Evolutionary conservation across 768 basidiomycete genomes (phyloP).

Genomic region (Hebeloma cylindrosporum): DNA sequence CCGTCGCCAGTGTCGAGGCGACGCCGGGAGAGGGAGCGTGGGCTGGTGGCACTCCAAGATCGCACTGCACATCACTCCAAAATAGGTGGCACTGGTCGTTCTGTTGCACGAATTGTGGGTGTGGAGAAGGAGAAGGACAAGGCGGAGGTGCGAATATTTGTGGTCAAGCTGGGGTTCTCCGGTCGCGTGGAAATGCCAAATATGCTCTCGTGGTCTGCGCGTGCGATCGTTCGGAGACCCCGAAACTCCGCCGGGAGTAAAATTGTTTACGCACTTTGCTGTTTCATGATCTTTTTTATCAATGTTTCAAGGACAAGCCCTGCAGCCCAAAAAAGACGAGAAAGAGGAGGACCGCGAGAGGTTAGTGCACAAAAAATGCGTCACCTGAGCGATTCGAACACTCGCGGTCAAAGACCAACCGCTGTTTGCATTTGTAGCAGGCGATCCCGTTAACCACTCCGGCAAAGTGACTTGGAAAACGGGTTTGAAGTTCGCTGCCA

Average conservation of each 20-base stretch:
- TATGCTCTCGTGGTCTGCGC: constrained; percentile 45
- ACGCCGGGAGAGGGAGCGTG: constrained; percentile 6
- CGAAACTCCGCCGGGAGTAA: constrained; percentile 4
- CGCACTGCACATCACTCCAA: neutral
- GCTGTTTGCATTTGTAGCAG: constrained; percentile 46
- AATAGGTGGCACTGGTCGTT: constrained; percentile 17
- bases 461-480: constrained; percentile 71
- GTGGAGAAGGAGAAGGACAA: constrained; percentile 13
- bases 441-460: constrained; percentile 92
- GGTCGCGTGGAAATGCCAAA: constrained; percentile 40
- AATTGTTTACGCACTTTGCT: neutral
- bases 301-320: constrained; percentile 22
- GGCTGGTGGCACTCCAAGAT: constrained; percentile 8
- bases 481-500: neutral
- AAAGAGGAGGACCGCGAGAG: too few relatives aligned
- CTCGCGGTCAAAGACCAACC: constrained; percentile 34
- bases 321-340: constrained; percentile 16
- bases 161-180: constrained; percentile 29
- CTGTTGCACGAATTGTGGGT: neutral
- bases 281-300: neutral
- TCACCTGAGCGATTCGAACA: constrained; percentile 38
- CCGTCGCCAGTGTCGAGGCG: constrained; percentile 37
- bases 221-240: constrained; percentile 33
- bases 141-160: constrained; percentile 22
- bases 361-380: constrained; percentile 18